Evolutionary conservation across 768 basidiomycete genomes (phyloP).

Genomic region (Aureoboletus auriporus): DNA sequence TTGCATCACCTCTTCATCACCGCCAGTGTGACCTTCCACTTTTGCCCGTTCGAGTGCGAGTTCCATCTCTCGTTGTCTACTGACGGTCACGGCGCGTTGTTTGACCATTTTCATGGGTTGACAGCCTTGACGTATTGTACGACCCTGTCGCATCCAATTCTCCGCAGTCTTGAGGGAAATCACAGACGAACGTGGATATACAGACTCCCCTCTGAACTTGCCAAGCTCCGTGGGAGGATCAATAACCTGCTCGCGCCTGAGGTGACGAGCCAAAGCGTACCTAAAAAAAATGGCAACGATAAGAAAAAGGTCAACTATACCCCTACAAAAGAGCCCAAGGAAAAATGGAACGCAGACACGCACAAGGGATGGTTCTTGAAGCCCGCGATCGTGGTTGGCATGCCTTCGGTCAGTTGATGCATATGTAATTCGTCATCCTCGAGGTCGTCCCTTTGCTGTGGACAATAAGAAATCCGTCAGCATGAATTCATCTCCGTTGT

Average conservation of each 20-base stretch:
- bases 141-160: slow-evolving; percentile 91
- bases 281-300: slow-evolving; percentile 34
- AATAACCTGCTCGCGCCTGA: slow-evolving; percentile 84
- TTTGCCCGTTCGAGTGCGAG: slow-evolving; percentile 41
- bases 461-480: slow-evolving; percentile 3
- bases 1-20: slow-evolving; percentile 66
- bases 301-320: slow-evolving; percentile 1
- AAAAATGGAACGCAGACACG: slow-evolving; percentile 4
- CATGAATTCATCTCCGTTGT: slow-evolving; percentile 17
- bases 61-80: slow-evolving; percentile 70
- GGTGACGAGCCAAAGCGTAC: slow-evolving; percentile 81
- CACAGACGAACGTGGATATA: slow-evolving; percentile 83
- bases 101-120: slow-evolving; percentile 92
- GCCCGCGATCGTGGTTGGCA: slow-evolving; percentile 86
- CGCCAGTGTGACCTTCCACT: slow-evolving; percentile 34
- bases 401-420: slow-evolving; percentile 79
- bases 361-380: slow-evolving; percentile 96
- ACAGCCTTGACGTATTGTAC: slow-evolving; percentile 63
- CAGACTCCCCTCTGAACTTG: slow-evolving; percentile 88
- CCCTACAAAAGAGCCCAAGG: slow-evolving; percentile 24
- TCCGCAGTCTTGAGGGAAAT: slow-evolving; percentile 87
- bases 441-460: slow-evolving; percentile 83
- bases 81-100: slow-evolving; percentile 75
- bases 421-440: slow-evolving; percentile 87
- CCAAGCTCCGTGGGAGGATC: slow-evolving; percentile 80